Evolutionary conservation across 2,329 filamentous ascomycete species (phyloP).

Genomic region (Lachnellula willkommii): DNA sequence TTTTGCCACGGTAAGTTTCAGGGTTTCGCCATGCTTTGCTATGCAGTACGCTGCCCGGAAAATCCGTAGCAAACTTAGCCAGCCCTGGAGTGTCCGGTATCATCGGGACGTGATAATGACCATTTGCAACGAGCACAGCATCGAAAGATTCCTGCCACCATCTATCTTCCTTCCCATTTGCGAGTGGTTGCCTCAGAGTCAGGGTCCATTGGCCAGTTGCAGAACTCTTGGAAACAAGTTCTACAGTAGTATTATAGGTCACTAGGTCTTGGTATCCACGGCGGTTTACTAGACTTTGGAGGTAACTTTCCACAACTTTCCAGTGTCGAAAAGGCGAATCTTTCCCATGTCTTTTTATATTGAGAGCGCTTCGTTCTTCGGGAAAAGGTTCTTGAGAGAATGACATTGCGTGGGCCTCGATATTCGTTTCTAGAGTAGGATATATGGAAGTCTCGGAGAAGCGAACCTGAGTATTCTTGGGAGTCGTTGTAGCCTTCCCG

Average conservation of each 20-base stretch:
- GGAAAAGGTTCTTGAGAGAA: constrained; percentile 54
- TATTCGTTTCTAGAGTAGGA: constrained; percentile 60
- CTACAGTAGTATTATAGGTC: constrained; percentile 56
- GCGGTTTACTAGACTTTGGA: constrained; percentile 46
- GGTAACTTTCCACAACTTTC: constrained; percentile 49
- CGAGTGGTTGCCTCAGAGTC: constrained; percentile 42
- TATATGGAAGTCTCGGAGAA: constrained; percentile 57
- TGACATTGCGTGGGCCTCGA: constrained; percentile 53
- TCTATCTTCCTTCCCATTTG: constrained; percentile 40
- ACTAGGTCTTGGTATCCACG: constrained; percentile 49
- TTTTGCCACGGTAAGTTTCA: constrained; percentile 50
- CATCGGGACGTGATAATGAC: constrained; percentile 62
- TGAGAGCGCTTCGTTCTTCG: constrained; percentile 35
- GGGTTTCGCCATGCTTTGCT: constrained; percentile 70
- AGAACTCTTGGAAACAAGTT: constrained; percentile 47
- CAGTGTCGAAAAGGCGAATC: constrained; percentile 60
- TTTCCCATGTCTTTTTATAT: constrained; percentile 45
- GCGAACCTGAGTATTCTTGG: constrained; percentile 40
- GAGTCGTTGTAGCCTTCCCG: constrained; percentile 30
- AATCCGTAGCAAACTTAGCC: constrained; percentile 48
- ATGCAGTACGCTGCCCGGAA: constrained; percentile 53
- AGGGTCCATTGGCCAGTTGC: constrained; percentile 45
- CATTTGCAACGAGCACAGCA: constrained; percentile 60
- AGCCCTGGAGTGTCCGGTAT: constrained; percentile 58
- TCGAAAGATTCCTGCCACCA: constrained; percentile 64